Evolutionary conservation across 441 rosid species (phyloP), one percentile per base, ranked within the genome.

Genomic region (Lepidium campestre): DNA sequence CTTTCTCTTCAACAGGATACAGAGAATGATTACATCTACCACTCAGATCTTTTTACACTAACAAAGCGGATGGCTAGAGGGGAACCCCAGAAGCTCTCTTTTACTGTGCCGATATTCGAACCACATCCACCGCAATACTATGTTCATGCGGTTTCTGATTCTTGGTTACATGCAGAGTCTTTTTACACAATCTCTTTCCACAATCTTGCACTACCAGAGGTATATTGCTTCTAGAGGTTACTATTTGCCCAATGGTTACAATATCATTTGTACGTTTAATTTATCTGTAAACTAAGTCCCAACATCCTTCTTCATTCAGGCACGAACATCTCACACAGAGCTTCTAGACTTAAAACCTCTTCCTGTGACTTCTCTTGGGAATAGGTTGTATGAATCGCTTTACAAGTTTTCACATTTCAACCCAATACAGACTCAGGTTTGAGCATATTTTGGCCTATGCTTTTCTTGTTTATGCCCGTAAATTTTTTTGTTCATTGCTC

Each of bases 111-210:
- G n/a, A 92, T 95, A 75, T 95, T 95, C 76, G 99, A 92, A 79
- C 99, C 99, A 47, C 99, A 95, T 74, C 99, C 99, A 32, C 97
- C 98, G 1, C 99, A 95, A 72, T 95, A 92, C 80, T 95, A 84
- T 77, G 89, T 95, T 76, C 95, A 83, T 76, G 99, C 98, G 62
- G 89, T 95, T 49, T 95, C 99, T 73, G 99, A 95, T 87, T 87
- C 99, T 58, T 95, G 99, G 99, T 80, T 95, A 88, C 90, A 86
- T 42, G 85, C 99, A 29, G 99, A 95, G 81, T 83, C 98, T 73
- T 85, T 90, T 79, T 90, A 83, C 83, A 87, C 97, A 54, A 87
- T 95, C 70, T 86, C 99, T 27, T 95, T 95, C 81, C 93, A 90
- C 70, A 92, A 92, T 68, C 85, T 95, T 67, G 76, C 86, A 14